Conservation (phyloP, 352 stramenopile species). For the Pythium monospermum region DNA sequence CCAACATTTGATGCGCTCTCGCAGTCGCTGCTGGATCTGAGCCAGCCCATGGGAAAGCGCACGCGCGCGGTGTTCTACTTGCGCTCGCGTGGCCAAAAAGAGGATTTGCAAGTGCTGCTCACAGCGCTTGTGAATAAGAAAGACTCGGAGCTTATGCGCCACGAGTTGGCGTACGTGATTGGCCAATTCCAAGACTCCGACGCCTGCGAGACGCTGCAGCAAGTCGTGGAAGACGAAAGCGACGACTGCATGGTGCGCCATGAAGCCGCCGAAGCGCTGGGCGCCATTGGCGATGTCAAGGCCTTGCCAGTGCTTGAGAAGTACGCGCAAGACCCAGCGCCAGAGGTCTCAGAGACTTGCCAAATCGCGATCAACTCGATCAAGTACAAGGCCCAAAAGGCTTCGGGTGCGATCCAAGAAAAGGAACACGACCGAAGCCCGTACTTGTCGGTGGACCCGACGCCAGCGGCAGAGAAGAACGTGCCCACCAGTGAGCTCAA, state of each 20-base stretch:
- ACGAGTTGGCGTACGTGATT: conserved; percentile 98
- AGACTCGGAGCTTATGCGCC: conserved; percentile 93
- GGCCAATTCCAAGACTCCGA: conserved; percentile 94
- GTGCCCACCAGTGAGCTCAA: conserved; percentile 80
- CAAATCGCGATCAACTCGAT: conserved; percentile 90
- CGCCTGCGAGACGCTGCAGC: conserved; percentile 70
- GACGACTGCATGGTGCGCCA: conserved; percentile 93
- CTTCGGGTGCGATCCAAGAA: conserved; percentile 39
- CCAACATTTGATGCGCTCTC: conserved; percentile 59
- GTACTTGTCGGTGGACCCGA: conserved; percentile 96
- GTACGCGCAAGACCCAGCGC: conserved; percentile 62
- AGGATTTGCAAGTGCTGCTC: conserved; percentile 75
- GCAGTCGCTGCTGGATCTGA: conserved; percentile 67
- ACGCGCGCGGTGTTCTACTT: conserved; percentile 92
- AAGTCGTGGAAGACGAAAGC: conserved; percentile 75
- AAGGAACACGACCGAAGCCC: conserved; percentile 76
- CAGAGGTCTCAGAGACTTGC: conserved; percentile 95
- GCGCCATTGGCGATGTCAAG: conserved; percentile 88
- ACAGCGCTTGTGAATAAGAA: conserved; percentile 75
- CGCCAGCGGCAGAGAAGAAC: conserved; percentile 76
- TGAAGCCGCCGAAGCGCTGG: conserved; percentile 95
- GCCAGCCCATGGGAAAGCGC: conserved; percentile 84
- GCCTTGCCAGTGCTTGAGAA: conserved; percentile 86
- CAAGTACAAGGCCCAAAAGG: conserved; percentile 83
- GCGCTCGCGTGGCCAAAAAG: conserved; percentile 68